Percentiles rank a stretch among this genome's conserved stretches.
Conservation (phyloP, 1,139 yeast species). For the Taphrina confusa region DNA sequence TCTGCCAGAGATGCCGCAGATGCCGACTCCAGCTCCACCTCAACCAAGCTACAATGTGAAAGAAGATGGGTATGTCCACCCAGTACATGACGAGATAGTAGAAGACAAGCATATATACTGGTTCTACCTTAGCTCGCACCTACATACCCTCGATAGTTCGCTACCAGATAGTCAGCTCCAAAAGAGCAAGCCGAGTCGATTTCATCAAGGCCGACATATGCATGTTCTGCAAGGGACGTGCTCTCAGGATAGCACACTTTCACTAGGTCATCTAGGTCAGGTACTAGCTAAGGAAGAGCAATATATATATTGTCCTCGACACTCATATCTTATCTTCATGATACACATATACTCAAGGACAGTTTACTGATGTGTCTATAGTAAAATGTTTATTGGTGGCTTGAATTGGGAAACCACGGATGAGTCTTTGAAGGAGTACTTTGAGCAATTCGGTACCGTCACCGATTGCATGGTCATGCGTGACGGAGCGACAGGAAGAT, state of each 20-base stretch:
- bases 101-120: background rate
- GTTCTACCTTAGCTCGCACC: slow-evolving; percentile 23
- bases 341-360: slow-evolving; percentile 43
- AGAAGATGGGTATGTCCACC: slow-evolving; percentile 42
- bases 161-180: slow-evolving; percentile 1
- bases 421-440: slow-evolving; percentile 65
- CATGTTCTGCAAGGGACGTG: background rate
- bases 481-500: slow-evolving; percentile 83
- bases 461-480: slow-evolving; percentile 92
- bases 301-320: slow-evolving; percentile 40
- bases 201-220: too few relatives aligned
- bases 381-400: slow-evolving; percentile 98
- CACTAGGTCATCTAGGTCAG: slow-evolving; percentile 29
- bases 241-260: slow-evolving; percentile 4
- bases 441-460: slow-evolving; percentile 87
- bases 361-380: slow-evolving; percentile 51
- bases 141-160: slow-evolving; percentile 6
- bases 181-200: background rate
- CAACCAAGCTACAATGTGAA: slow-evolving; percentile 31
- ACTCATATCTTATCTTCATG: slow-evolving; percentile 42
- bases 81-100: slow-evolving; percentile 15
- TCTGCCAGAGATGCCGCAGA: slow-evolving; percentile 19
- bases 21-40: slow-evolving; percentile 29
- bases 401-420: slow-evolving; percentile 98
- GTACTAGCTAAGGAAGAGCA: slow-evolving; percentile 42